These are phyloP conservation scores for Pseudotulostoma volvatum DNA, from an alignment of 495 filamentous ascomycete species.

Conservation along the genomic window DNA sequence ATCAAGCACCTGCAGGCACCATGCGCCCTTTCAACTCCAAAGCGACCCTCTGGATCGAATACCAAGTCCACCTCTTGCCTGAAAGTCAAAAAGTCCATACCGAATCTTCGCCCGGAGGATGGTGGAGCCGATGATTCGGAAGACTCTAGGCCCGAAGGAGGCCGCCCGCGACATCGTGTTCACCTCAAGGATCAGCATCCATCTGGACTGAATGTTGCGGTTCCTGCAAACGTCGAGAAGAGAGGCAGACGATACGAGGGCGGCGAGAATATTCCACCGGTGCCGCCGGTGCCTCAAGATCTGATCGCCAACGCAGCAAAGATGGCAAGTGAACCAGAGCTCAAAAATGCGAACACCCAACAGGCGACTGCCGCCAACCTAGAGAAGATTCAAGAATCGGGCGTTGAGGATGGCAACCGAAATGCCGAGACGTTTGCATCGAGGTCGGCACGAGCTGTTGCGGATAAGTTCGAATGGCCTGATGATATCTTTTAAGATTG, in stretches of 20 bases:
- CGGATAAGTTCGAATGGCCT: neutral
- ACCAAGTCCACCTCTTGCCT: neutral
- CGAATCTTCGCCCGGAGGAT: neutral
- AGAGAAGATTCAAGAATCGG: neutral
- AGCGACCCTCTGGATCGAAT: neutral
- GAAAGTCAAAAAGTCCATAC: neutral
- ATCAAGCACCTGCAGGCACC: too few species aligned
- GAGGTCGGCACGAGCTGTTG: too few species aligned
- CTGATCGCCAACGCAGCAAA: conserved; percentile 4
- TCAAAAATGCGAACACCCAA: neutral
- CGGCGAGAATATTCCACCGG: conserved; percentile 26
- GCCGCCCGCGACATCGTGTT: conserved; percentile 1
- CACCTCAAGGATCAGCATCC: conserved; percentile 2
- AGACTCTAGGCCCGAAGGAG: too few species aligned
- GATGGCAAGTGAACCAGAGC: too few species aligned
- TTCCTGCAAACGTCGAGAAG: conserved; percentile 1
- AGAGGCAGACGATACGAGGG: conserved; percentile 8
- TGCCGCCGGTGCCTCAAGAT: conserved; percentile 28
- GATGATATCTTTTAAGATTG: neutral
- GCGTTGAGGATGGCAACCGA: neutral
- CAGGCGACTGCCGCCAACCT: neutral
- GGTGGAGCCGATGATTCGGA: too few species aligned
- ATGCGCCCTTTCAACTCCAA: too few species aligned
- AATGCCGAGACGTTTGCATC: too few species aligned
- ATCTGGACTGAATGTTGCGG: conserved; percentile 7